A percentile compares a stretch with the other conserved stretches of the same genome.
phyloP scores from a whole-genome alignment of 2,329 filamentous ascomycete species.

The Curvularia sp. region DNA sequence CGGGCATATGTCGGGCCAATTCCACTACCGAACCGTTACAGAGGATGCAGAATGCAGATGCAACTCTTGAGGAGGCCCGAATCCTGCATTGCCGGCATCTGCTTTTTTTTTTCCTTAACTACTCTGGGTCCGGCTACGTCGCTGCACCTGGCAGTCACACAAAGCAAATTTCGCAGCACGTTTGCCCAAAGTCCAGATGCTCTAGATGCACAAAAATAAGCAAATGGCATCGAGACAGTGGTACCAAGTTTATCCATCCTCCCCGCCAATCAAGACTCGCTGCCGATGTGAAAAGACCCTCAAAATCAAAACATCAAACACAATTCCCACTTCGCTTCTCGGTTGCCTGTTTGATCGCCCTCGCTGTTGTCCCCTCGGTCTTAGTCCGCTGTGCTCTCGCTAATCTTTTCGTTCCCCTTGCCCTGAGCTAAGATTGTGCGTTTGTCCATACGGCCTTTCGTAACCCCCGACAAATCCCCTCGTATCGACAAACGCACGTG shows the following conservation, averaged over 20 bases:
- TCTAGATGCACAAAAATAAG: constrained; percentile 9
- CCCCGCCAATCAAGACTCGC: constrained; percentile 13
- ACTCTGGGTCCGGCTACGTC: background rate
- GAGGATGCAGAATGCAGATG: constrained; percentile 7
- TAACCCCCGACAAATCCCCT: constrained; percentile 1
- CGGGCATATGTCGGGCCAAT: constrained; percentile 8
- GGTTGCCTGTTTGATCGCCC: constrained; percentile 11
- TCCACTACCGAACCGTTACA: constrained; percentile 8
- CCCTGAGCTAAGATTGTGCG: background rate
- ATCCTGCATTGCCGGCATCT: background rate
- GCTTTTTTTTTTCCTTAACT: background rate
- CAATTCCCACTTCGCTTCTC: constrained; percentile 3
- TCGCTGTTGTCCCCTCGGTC: background rate
- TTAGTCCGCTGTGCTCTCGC: background rate
- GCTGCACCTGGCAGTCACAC: background rate
- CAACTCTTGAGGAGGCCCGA: constrained; percentile 1
- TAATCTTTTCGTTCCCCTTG: constrained; percentile 1
- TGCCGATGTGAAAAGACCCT: background rate
- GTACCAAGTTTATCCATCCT: constrained; percentile 2
- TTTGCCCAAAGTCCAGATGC: background rate
- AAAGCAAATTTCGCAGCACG: constrained; percentile 3
- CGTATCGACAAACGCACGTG: constrained; percentile 9
- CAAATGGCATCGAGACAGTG: constrained; percentile 11
- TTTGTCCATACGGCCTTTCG: constrained; percentile 5
- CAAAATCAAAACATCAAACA: constrained; percentile 9